These are phyloP conservation scores for Fusarium scirpi DNA, from an alignment of 2,329 filamentous ascomycete species.

Conservation along the genomic window DNA sequence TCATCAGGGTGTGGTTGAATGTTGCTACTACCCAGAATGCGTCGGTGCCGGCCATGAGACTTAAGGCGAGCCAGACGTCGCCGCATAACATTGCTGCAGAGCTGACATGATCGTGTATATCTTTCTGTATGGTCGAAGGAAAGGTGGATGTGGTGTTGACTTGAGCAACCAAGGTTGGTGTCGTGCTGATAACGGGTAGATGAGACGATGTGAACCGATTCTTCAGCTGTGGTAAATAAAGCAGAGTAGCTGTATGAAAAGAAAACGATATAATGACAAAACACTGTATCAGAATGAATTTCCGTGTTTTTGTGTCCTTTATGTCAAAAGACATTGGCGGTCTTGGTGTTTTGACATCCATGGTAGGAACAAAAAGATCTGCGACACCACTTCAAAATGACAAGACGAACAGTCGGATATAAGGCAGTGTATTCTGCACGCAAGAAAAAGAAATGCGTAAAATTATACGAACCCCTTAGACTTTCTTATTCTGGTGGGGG, in stretches of 20 bases:
- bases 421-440: not conserved
- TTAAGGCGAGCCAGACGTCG: not conserved
- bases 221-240: not conserved
- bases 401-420: not conserved
- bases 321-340: not conserved
- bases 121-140: rapidly evolving
- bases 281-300: not conserved
- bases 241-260: not conserved
- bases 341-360: not conserved
- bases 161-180: rapidly evolving
- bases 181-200: rapidly evolving
- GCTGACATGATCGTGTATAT: rapidly evolving
- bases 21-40: not conserved
- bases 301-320: not conserved
- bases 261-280: rapidly evolving
- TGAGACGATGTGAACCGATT: rapidly evolving
- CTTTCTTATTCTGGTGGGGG: not conserved
- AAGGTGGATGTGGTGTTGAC: not conserved
- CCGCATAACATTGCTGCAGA: not conserved
- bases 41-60: not conserved
- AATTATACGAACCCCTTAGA: not conserved
- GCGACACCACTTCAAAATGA: not conserved
- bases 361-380: not conserved
- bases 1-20: not conserved
- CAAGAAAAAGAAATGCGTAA: not conserved